Evolutionary conservation across 2,329 filamentous ascomycete genomes (phyloP).

Genomic region (Sphaerulina vaccinii): DNA sequence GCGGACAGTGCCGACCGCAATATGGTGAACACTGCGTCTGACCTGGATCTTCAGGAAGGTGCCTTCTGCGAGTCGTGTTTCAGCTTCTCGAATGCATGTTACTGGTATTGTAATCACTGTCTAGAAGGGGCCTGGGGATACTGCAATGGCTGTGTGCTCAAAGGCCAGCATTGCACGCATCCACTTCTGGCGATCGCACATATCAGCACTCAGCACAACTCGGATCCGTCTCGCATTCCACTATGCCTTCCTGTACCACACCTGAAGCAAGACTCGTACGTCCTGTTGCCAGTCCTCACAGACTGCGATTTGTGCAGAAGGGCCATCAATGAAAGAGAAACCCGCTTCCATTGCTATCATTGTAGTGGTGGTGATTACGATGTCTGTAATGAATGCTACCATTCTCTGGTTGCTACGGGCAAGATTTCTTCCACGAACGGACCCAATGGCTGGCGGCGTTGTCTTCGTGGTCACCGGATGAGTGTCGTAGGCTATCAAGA

Average conservation of each 20-base stretch:
- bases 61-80: conserved; percentile 80
- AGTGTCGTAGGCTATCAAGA: conserved; percentile 74
- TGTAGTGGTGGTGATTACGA: conserved; percentile 85
- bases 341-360: conserved; percentile 75
- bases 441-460: conserved; percentile 77
- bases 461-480: conserved; percentile 80
- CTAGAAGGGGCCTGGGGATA: conserved; percentile 95
- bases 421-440: conserved; percentile 75
- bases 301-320: conserved; percentile 77
- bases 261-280: conserved; percentile 44
- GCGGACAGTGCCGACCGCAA: conserved; percentile 7
- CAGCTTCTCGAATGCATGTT: conserved; percentile 74
- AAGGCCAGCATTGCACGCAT: conserved; percentile 78
- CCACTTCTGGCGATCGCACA: conserved; percentile 74
- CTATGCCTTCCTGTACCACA: conserved; percentile 30
- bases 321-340: conserved; percentile 66
- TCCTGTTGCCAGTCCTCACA: conserved; percentile 57
- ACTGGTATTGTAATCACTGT: conserved; percentile 84
- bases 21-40: not conserved
- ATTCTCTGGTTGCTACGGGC: conserved; percentile 60
- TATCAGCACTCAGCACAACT: conserved; percentile 33
- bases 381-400: conserved; percentile 77
- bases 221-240: conserved; percentile 21
- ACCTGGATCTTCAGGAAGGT: conserved; percentile 63
- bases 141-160: conserved; percentile 83